phyloP scores from a whole-genome alignment of 2,329 filamentous ascomycete species.

The Paecilomyces niveus region DNA sequence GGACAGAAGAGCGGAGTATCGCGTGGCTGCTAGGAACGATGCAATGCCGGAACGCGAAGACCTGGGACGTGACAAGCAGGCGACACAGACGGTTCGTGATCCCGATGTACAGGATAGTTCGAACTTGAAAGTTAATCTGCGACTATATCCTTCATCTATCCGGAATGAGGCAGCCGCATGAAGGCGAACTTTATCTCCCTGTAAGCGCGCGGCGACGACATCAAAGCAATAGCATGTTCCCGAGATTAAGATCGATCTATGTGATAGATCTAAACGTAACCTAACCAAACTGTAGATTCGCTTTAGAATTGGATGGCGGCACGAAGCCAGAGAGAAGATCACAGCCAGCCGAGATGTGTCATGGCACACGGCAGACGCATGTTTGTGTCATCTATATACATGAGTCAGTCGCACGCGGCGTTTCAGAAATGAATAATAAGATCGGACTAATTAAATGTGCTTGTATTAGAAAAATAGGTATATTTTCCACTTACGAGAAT shows the following conservation, averaged over 20 bases:
- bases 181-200: background rate
- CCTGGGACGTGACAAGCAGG: background rate
- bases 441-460: background rate
- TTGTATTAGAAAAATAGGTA: background rate
- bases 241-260: background rate
- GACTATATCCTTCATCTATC: background rate
- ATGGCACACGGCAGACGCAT: background rate
- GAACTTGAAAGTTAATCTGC: background rate
- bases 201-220: background rate
- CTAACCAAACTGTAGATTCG: background rate
- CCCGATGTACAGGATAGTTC: background rate
- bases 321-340: background rate
- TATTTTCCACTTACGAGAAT: background rate
- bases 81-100: background rate
- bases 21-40: background rate
- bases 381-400: background rate
- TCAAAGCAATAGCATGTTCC: background rate
- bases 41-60: background rate
- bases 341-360: background rate
- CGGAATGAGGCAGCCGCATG: background rate
- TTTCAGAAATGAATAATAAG: background rate
- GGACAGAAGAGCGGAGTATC: background rate
- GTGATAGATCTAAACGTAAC: background rate
- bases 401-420: background rate
- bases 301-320: background rate